Evolutionary conservation across 306 rosid species (phyloP).

Genomic region (Cicer cuneatum): DNA sequence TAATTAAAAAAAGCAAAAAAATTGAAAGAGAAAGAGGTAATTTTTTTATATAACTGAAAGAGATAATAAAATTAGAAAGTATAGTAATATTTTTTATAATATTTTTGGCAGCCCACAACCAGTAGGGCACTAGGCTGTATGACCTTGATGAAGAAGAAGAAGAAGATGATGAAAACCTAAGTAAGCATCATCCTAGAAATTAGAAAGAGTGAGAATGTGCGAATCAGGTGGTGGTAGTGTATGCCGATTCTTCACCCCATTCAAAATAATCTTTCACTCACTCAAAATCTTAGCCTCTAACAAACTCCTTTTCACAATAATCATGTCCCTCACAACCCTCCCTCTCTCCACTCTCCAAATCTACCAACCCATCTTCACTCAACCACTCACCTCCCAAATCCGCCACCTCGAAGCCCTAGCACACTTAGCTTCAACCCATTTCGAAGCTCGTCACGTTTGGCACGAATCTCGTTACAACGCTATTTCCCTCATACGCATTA

Average conservation of each 20-base stretch:
- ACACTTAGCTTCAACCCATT: slow-evolving; percentile 60
- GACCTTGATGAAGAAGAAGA: background rate
- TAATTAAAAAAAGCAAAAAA: too few species aligned
- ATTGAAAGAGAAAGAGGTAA: too few species aligned
- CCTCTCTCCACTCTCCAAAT: slow-evolving; percentile 69
- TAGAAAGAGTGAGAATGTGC: slow-evolving; percentile 45
- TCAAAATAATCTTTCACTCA: slow-evolving; percentile 50
- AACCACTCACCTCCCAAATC: slow-evolving; percentile 55
- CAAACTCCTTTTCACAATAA: slow-evolving; percentile 54
- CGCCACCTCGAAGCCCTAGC: slow-evolving; percentile 73
- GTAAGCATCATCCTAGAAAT: background rate
- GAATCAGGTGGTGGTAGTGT: slow-evolving; percentile 30
- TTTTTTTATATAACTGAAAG: too few species aligned
- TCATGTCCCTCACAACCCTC: slow-evolving; percentile 56
- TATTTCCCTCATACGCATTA: slow-evolving; percentile 59
- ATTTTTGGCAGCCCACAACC: too few species aligned
- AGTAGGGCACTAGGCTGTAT: too few species aligned
- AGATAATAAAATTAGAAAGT: too few species aligned
- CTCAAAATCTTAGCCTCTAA: slow-evolving; percentile 49
- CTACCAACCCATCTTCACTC: slow-evolving; percentile 58
- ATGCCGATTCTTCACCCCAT: slow-evolving; percentile 34
- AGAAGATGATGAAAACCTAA: background rate
- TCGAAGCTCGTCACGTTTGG: slow-evolving; percentile 84
- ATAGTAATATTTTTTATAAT: too few species aligned
- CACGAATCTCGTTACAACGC: slow-evolving; percentile 72